Percentiles rank a stretch among this genome's conserved stretches.
Evolutionary conservation across 805 yeast genomes (phyloP).

Genomic region (Candida orba): DNA sequence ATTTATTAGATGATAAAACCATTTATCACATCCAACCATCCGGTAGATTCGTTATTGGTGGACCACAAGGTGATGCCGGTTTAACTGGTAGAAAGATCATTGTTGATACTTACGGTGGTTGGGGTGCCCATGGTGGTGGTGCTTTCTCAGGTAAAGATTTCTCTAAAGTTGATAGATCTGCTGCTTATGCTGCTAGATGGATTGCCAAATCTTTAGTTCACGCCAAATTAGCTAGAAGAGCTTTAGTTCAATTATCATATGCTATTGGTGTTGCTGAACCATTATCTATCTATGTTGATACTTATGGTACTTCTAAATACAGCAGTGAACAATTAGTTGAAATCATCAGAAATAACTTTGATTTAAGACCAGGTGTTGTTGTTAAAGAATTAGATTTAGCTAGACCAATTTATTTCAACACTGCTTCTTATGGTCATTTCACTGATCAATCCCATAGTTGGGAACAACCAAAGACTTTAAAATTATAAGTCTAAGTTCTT

Average conservation of each 20-base stretch:
- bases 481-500: slow-evolving; percentile 31
- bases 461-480: slow-evolving; percentile 91
- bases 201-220: slow-evolving; percentile 96
- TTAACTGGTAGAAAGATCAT: slow-evolving; percentile 98
- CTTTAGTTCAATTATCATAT: slow-evolving; percentile 95
- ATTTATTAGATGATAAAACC: slow-evolving; percentile 90
- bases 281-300: slow-evolving; percentile 92
- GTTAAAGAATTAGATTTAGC: slow-evolving; percentile 96
- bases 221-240: slow-evolving; percentile 95
- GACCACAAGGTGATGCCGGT: slow-evolving; percentile 99
- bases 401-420: slow-evolving; percentile 97
- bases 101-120: slow-evolving; percentile 99
- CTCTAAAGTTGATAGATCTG: slow-evolving; percentile 99
- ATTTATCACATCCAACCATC: slow-evolving; percentile 98
- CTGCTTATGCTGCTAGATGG: slow-evolving; percentile 99
- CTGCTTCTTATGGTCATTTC: slow-evolving; percentile 99
- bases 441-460: slow-evolving; percentile 98
- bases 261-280: slow-evolving; percentile 99
- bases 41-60: slow-evolving; percentile 99
- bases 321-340: slow-evolving; percentile 84
- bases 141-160: slow-evolving; percentile 99
- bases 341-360: slow-evolving; percentile 90
- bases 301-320: slow-evolving; percentile 95
- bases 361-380: slow-evolving; percentile 98
- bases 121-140: slow-evolving; percentile 99